Evolutionary conservation across 169 alveolate genomes (phyloP).

Genomic region (Perkinsus chesapeaki): DNA sequence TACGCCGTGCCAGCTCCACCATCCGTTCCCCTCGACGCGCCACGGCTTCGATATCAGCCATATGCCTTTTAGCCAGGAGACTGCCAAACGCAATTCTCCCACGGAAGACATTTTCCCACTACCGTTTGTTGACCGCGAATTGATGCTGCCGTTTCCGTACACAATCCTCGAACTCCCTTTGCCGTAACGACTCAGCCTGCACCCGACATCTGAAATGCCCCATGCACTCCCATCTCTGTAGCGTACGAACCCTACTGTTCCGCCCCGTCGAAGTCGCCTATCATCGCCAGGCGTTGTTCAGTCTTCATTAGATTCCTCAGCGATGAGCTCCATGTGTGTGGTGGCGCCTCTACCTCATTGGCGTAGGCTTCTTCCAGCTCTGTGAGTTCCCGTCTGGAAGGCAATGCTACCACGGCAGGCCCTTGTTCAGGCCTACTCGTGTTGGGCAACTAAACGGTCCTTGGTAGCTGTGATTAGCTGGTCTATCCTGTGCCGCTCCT

Average conservation of each 20-base stretch:
- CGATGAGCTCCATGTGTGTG: neutral
- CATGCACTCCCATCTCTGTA: neutral
- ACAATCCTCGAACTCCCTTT: neutral
- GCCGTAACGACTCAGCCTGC: neutral
- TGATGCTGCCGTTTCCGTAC: neutral
- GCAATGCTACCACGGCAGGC: neutral
- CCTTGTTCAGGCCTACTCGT: neutral
- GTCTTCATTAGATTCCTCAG: neutral
- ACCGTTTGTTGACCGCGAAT: neutral
- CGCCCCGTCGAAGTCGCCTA: neutral
- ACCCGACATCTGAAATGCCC: neutral
- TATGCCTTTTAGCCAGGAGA: neutral
- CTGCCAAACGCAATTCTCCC: neutral
- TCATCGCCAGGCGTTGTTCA: neutral
- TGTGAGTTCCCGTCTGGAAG: neutral
- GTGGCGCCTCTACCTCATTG: neutral
- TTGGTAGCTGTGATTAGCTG: neutral
- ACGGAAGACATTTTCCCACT: neutral
- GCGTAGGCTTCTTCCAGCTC: neutral
- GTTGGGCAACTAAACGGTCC: neutral
- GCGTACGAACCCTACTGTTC: neutral
- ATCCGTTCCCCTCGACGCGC: neutral
- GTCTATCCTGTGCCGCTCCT: neutral
- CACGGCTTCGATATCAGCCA: neutral
- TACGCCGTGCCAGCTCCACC: neutral